These are phyloP conservation scores for Penicillium bovifimosum DNA, from an alignment of 495 filamentous ascomycete species.

Conservation along the genomic window DNA sequence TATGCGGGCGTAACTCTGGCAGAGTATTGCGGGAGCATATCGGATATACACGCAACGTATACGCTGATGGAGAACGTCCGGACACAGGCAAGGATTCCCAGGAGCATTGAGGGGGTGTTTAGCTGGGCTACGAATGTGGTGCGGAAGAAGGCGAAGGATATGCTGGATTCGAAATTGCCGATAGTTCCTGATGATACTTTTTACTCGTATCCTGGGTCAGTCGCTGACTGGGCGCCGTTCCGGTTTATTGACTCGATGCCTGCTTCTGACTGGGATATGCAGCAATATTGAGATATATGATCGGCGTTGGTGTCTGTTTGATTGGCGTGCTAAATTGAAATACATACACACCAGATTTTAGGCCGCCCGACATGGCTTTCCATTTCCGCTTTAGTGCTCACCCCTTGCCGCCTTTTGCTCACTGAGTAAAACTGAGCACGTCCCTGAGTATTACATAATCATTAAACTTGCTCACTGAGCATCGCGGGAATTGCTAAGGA, in stretches of 20 bases:
- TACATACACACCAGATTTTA: no score
- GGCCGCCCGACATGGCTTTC: no score
- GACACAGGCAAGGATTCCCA: constrained; percentile 4
- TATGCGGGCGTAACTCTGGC: constrained; percentile 7
- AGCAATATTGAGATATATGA: background rate
- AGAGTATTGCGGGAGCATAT: constrained; percentile 1
- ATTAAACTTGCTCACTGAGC: no score
- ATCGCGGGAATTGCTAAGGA: no score
- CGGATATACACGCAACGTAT: constrained; percentile 6
- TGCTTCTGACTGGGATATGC: constrained; percentile 2
- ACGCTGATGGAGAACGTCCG: constrained; percentile 9
- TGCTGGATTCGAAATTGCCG: constrained; percentile 1
- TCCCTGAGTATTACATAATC: no score
- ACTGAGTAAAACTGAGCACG: no score
- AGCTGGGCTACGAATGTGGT: constrained; percentile 7
- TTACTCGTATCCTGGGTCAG: background rate
- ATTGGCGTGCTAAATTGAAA: background rate
- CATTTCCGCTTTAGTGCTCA: no score
- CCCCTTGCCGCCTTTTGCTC: no score
- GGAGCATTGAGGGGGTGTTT: constrained; percentile 4
- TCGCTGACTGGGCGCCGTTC: constrained; percentile 8
- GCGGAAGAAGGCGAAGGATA: constrained; percentile 1
- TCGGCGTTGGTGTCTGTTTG: background rate
- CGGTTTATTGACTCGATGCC: constrained; percentile 9
- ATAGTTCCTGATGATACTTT: background rate